These are phyloP conservation scores for Apostasia shenzhenica DNA, from an alignment of 106 monocot species.

Conservation along the genomic window DNA sequence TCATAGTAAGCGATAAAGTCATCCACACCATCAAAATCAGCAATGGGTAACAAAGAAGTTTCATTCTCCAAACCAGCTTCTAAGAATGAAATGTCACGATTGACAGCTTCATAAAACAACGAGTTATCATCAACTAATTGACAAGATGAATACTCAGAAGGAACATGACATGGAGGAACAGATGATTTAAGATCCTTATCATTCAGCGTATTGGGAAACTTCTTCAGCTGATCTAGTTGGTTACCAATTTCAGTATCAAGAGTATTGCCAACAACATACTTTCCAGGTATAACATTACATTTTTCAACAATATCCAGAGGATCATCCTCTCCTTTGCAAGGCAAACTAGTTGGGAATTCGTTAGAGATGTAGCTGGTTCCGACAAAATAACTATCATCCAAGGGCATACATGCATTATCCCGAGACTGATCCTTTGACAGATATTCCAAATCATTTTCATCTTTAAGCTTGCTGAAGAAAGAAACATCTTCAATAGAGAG, in stretches of 20 bases:
- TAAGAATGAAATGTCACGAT: background rate
- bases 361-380: background rate
- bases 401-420: constrained; percentile 1
- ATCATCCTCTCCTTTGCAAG: background rate
- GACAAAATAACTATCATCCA: background rate
- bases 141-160: constrained; percentile 1
- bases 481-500: background rate
- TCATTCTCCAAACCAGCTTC: background rate
- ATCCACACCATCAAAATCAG: background rate
- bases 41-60: background rate
- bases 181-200: background rate
- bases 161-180: background rate
- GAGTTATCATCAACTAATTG: background rate
- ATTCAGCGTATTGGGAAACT: background rate
- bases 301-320: background rate
- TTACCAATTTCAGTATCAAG: background rate
- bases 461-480: background rate
- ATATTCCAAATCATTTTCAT: background rate
- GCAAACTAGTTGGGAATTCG: background rate
- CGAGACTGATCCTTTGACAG: background rate
- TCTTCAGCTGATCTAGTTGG: constrained; percentile 1
- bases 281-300: background rate
- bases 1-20: constrained; percentile 3
- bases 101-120: constrained; percentile 1
- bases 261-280: background rate